phyloP scores from a whole-genome alignment of 1,284 basidiomycete species.

The Moesziomyces antarcticus region DNA sequence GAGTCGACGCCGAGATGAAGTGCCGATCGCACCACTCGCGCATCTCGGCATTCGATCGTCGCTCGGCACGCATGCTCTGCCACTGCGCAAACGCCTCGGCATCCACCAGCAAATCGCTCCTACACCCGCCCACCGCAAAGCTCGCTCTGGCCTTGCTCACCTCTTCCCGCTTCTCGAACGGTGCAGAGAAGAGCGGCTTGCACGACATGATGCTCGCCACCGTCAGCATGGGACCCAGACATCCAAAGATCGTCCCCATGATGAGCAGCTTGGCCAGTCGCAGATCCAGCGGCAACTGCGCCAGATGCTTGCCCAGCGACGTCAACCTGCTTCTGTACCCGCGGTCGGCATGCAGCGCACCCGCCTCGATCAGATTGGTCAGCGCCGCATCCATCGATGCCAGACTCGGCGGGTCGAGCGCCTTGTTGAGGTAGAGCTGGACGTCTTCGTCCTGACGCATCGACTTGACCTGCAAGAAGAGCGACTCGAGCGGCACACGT shows the following conservation, averaged over 20 bases:
- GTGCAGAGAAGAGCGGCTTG: conserved; percentile 84
- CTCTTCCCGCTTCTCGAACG: conserved; percentile 85
- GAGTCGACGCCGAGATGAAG: conserved; percentile 80
- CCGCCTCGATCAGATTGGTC: conserved; percentile 79
- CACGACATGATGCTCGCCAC: conserved; percentile 82
- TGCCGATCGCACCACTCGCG: conserved; percentile 84
- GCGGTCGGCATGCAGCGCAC: conserved; percentile 77
- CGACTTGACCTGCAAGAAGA: conserved; percentile 85
- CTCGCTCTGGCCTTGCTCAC: conserved; percentile 71
- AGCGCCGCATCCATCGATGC: conserved; percentile 83
- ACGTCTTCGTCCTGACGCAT: conserved; percentile 83
- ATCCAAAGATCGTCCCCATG: conserved; percentile 63
- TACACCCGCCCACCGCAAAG: conserved; percentile 72
- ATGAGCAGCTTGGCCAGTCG: conserved; percentile 80
- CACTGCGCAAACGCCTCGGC: conserved; percentile 80
- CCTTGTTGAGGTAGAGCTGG: conserved; percentile 77
- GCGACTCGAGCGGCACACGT: conserved; percentile 85
- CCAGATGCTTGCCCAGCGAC: conserved; percentile 82
- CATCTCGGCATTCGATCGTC: conserved; percentile 72
- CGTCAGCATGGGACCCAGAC: conserved; percentile 63
- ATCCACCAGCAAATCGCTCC: conserved; percentile 88
- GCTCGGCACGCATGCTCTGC: conserved; percentile 72
- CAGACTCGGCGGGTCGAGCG: conserved; percentile 84
- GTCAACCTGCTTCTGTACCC: conserved; percentile 74
- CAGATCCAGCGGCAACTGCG: conserved; percentile 87